Evolutionary conservation across 2,329 filamentous ascomycete genomes (phyloP).

Genomic region (Allantophomopsis lycopodina): DNA sequence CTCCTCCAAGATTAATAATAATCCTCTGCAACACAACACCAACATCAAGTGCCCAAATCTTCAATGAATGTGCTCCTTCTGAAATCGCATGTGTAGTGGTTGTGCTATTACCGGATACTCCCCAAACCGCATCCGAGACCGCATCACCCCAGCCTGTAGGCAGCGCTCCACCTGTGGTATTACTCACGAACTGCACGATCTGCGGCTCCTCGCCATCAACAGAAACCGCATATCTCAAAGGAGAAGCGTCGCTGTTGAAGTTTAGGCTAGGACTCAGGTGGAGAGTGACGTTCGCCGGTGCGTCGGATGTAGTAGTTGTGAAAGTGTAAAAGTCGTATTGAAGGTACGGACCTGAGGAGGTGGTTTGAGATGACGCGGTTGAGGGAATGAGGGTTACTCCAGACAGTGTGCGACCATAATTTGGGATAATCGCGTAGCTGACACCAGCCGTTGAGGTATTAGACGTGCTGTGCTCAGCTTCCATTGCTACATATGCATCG

Average conservation of each 20-base stretch:
- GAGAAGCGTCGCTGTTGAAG: constrained; percentile 32
- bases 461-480: constrained; percentile 33
- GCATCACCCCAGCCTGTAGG: constrained; percentile 7
- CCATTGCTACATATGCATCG: constrained; percentile 40
- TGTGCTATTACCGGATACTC: constrained; percentile 9
- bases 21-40: constrained; percentile 24
- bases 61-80: constrained; percentile 15
- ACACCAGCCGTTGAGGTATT: constrained; percentile 23
- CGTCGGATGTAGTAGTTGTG: constrained; percentile 25
- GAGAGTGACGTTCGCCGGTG: constrained; percentile 29
- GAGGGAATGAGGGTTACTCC: constrained; percentile 43
- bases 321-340: constrained; percentile 51
- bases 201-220: constrained; percentile 24
- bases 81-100: constrained; percentile 13
- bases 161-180: constrained; percentile 9
- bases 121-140: constrained; percentile 11
- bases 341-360: constrained; percentile 36
- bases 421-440: constrained; percentile 34
- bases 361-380: constrained; percentile 31
- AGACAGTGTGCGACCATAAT: constrained; percentile 42
- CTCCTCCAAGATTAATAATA: constrained; percentile 25
- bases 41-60: constrained; percentile 20
- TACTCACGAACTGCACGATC: constrained; percentile 18
- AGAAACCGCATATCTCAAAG: constrained; percentile 35
- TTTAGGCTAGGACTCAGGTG: constrained; percentile 39